Conservation (phyloP, 495 filamentous ascomycete species). For the Immersiella caudata region DNA sequence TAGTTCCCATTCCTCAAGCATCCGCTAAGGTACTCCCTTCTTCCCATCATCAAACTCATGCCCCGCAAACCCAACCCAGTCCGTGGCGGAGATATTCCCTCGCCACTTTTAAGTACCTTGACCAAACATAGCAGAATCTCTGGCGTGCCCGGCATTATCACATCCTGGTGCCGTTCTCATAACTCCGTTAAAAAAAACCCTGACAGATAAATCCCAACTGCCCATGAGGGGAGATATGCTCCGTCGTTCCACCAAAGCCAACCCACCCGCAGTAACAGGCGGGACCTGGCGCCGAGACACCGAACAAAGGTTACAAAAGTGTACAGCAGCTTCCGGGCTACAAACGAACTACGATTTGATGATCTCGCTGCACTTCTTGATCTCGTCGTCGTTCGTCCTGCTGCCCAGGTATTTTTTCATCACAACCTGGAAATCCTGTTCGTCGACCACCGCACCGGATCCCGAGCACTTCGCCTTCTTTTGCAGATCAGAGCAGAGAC, state of each 20-base stretch:
- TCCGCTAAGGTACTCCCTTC: background rate
- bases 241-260: background rate
- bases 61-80: background rate
- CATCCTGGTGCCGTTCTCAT: background rate
- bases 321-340: slow-evolving; percentile 13
- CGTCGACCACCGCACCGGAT: slow-evolving; percentile 84
- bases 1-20: too few species aligned
- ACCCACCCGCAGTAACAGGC: background rate
- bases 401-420: slow-evolving; percentile 59
- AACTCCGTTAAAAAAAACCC: background rate
- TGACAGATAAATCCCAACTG: background rate
- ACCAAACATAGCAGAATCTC: background rate
- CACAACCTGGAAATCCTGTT: slow-evolving; percentile 83
- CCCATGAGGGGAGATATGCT: background rate
- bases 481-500: slow-evolving; percentile 88
- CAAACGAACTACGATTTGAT: slow-evolving; percentile 1
- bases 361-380: slow-evolving; percentile 11
- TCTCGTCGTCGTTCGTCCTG: slow-evolving; percentile 22
- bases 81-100: background rate
- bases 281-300: background rate
- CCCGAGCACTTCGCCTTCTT: slow-evolving; percentile 97
- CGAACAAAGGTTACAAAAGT: slow-evolving; percentile 12
- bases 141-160: background rate
- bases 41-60: background rate
- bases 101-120: background rate